A percentile compares a stretch with the other conserved stretches of the same genome.
Conservation (phyloP, 768 basidiomycete species). For the Tricholoma hemisulphureum region DNA sequence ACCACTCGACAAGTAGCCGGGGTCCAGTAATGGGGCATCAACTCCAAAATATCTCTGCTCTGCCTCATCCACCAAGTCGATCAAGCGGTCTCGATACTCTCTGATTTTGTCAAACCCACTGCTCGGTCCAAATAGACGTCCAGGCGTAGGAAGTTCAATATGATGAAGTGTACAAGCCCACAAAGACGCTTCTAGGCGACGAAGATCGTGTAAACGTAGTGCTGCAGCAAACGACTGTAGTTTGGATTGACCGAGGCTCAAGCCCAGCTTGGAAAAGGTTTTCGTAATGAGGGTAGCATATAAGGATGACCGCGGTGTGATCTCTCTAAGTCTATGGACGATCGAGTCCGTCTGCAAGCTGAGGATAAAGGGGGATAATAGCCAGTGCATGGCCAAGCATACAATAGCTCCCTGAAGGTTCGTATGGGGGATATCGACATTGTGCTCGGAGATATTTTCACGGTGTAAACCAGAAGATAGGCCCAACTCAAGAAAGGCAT, state of each 20-base stretch:
- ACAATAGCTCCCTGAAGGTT: slow-evolving; percentile 11
- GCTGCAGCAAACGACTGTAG: slow-evolving; percentile 23
- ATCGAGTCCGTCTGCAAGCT: slow-evolving; percentile 7
- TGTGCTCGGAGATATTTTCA: neutral
- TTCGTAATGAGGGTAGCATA: slow-evolving; percentile 17
- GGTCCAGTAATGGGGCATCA: neutral
- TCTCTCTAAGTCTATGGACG: slow-evolving; percentile 23
- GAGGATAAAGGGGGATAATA: slow-evolving; percentile 7
- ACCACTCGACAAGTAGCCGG: neutral
- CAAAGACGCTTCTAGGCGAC: slow-evolving; percentile 47
- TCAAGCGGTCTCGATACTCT: slow-evolving; percentile 38
- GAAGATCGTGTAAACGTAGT: slow-evolving; percentile 35
- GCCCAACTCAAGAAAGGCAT: slow-evolving; percentile 6
- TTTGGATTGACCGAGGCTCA: slow-evolving; percentile 15
- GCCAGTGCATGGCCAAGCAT: slow-evolving; percentile 13
- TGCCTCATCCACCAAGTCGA: slow-evolving; percentile 49
- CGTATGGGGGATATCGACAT: neutral
- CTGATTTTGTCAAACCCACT: slow-evolving; percentile 25
- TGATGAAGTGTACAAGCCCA: slow-evolving; percentile 51
- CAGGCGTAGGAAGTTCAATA: slow-evolving; percentile 37
- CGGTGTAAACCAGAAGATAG: neutral
- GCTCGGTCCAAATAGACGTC: slow-evolving; percentile 13
- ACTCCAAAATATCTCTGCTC: slow-evolving; percentile 47
- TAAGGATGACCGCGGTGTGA: slow-evolving; percentile 24
- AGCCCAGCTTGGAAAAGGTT: slow-evolving; percentile 10